Percentiles rank a stretch among this genome's conserved stretches.
phyloP scores from a whole-genome alignment of 1,284 basidiomycete species.

The Rhodotorula mucilaginosa region DNA sequence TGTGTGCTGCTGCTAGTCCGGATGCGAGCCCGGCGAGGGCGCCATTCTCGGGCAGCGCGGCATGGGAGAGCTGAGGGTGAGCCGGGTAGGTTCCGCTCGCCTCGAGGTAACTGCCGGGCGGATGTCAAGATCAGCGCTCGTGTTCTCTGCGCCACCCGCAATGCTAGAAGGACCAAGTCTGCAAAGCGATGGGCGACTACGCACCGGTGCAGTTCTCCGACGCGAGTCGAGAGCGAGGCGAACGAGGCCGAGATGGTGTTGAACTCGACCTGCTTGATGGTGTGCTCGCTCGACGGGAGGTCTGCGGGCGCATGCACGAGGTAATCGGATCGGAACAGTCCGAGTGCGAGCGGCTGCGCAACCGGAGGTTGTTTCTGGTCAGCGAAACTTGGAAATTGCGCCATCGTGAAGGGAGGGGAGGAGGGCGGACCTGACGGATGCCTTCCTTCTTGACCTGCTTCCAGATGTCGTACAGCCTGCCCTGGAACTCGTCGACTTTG shows the following conservation, averaged over 20 bases:
- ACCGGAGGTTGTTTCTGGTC: neutral
- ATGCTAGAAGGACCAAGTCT: no score
- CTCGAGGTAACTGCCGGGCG: conserved; percentile 56
- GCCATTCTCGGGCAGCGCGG: conserved; percentile 71
- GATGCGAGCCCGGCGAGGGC: conserved; percentile 68
- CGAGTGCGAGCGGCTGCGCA: conserved; percentile 72
- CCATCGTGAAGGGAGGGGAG: neutral
- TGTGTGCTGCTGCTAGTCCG: conserved; percentile 77
- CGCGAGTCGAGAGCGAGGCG: conserved; percentile 72
- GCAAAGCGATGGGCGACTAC: conserved; percentile 18
- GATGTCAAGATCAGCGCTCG: conserved; percentile 50
- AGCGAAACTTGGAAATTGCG: neutral
- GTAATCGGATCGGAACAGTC: conserved; percentile 95
- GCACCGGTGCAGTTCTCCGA: conserved; percentile 74
- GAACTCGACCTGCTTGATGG: conserved; percentile 94
- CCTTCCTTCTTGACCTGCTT: conserved; percentile 65
- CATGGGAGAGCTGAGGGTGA: conserved; percentile 50
- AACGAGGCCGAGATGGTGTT: conserved; percentile 96
- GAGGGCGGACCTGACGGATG: conserved; percentile 47
- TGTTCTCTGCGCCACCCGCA: neutral
- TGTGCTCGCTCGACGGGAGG: conserved; percentile 44
- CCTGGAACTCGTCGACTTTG: conserved; percentile 82
- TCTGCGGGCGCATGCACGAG: conserved; percentile 64
- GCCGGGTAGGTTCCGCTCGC: conserved; percentile 65
- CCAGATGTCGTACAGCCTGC: conserved; percentile 82